phyloP scores from a whole-genome alignment of 176 grass and related monocot genomes.

The Aegilops umbellulata region DNA sequence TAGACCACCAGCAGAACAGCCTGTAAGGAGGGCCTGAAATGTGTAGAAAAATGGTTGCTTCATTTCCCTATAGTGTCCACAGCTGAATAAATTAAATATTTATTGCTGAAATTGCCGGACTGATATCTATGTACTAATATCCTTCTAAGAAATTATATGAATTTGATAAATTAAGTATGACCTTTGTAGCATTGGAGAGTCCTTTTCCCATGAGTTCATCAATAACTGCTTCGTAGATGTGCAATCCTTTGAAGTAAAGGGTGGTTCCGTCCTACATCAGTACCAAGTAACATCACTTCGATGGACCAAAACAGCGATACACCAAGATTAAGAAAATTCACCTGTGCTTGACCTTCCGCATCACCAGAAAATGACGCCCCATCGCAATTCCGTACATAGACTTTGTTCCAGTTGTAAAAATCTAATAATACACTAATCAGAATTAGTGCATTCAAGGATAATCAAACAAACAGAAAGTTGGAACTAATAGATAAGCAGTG shows the following conservation, averaged over 20 bases:
- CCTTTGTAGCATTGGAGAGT: slow-evolving; percentile 62
- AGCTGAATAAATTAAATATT: neutral
- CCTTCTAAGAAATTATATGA: neutral
- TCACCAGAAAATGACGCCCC: neutral
- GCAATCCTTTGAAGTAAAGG: slow-evolving; percentile 60
- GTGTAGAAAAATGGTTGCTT: neutral
- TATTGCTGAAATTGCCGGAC: neutral
- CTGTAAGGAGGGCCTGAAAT: slow-evolving; percentile 70
- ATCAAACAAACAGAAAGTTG: no score
- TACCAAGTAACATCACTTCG: neutral
- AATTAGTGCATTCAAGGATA: neutral
- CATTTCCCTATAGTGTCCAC: neutral
- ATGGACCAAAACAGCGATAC: neutral
- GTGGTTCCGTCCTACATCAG: neutral
- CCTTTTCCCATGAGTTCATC: slow-evolving; percentile 60
- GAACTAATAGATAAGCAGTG: no score
- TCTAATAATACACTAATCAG: neutral
- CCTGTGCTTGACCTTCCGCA: neutral
- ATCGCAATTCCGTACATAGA: neutral
- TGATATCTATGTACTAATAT: neutral
- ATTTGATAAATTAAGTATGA: neutral
- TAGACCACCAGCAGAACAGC: slow-evolving; percentile 83
- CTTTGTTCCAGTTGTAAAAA: slow-evolving; percentile 13
- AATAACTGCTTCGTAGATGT: slow-evolving; percentile 63
- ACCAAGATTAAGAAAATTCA: neutral